Conservation (phyloP, 23 red algal genomes). For the Gracilaria domingensis region DNA sequence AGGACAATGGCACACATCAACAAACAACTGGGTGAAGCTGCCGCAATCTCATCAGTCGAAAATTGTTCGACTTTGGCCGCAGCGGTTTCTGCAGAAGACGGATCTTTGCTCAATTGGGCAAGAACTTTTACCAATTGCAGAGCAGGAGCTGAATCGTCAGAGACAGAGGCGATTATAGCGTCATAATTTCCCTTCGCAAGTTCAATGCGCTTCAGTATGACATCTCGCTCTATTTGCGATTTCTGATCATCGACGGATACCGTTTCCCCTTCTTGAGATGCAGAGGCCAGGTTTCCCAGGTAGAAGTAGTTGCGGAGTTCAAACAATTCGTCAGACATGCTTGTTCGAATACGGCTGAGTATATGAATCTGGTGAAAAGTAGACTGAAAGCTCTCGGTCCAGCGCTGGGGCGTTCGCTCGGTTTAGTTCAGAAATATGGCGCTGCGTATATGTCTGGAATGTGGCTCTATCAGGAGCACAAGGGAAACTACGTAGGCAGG, state of each 20-base stretch:
- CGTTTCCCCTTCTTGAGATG: conserved; percentile 71
- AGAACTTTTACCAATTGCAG: conserved; percentile 54
- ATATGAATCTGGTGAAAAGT: not conserved
- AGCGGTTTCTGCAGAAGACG: not conserved
- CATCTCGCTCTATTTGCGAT: conserved; percentile 66
- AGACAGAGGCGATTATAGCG: conserved; percentile 49
- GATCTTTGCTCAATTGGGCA: conserved; percentile 41
- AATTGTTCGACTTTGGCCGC: not conserved
- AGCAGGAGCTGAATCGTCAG: conserved; percentile 43
- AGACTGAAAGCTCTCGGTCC: too few relatives aligned
- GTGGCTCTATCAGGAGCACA: too few relatives aligned
- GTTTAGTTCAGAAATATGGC: too few relatives aligned
- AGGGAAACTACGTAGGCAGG: too few relatives aligned
- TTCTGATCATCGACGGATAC: conserved; percentile 53
- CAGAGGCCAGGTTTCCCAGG: conserved; percentile 86
- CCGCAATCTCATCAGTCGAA: conserved; percentile 36
- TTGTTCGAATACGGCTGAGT: not conserved
- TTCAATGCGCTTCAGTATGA: conserved; percentile 72
- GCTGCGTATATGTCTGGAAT: too few relatives aligned
- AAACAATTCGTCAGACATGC: conserved; percentile 81
- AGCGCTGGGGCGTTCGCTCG: not conserved
- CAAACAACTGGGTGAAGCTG: conserved; percentile 51
- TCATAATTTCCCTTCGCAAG: conserved; percentile 77
- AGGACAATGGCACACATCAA: conserved; percentile 75
- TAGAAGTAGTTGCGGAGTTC: conserved; percentile 92